A percentile compares a stretch with the other conserved stretches of the same genome.
Evolutionary conservation across 495 filamentous ascomycete genomes (phyloP).

Genomic region (Aspergillus nidulans): DNA sequence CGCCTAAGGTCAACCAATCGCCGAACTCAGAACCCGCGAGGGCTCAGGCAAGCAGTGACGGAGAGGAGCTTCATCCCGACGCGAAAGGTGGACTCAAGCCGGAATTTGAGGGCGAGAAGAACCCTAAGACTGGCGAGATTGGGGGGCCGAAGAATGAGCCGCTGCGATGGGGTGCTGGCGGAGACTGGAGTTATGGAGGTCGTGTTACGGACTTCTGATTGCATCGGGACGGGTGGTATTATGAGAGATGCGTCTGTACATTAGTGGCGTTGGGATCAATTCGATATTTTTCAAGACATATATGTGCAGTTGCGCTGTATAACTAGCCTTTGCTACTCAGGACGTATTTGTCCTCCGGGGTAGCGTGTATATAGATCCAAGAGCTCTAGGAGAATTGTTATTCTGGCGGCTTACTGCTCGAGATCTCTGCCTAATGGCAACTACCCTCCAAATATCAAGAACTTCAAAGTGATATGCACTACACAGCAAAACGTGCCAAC

Average conservation of each 20-base stretch:
- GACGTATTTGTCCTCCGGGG: too few species aligned
- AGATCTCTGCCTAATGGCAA: too few species aligned
- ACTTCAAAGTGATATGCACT: too few species aligned
- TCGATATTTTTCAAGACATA: neutral
- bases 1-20: slow-evolving; percentile 42
- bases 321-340: too few species aligned
- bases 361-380: neutral
- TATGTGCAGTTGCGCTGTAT: neutral
- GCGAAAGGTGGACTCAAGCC: slow-evolving; percentile 68
- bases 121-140: slow-evolving; percentile 94
- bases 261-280: neutral
- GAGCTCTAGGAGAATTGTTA: too few species aligned
- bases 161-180: slow-evolving; percentile 71
- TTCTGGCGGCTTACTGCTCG: too few species aligned
- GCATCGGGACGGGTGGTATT: neutral
- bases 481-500: too few species aligned
- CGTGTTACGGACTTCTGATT: slow-evolving; percentile 86
- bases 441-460: too few species aligned
- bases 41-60: slow-evolving; percentile 48
- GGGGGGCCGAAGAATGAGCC: slow-evolving; percentile 98
- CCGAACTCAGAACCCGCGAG: slow-evolving; percentile 30
- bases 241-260: neutral
- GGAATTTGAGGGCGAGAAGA: slow-evolving; percentile 89
- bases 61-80: slow-evolving; percentile 66
- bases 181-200: slow-evolving; percentile 96